Conservation (phyloP, 1,284 basidiomycete species). For the Omphalotus olearius region DNA sequence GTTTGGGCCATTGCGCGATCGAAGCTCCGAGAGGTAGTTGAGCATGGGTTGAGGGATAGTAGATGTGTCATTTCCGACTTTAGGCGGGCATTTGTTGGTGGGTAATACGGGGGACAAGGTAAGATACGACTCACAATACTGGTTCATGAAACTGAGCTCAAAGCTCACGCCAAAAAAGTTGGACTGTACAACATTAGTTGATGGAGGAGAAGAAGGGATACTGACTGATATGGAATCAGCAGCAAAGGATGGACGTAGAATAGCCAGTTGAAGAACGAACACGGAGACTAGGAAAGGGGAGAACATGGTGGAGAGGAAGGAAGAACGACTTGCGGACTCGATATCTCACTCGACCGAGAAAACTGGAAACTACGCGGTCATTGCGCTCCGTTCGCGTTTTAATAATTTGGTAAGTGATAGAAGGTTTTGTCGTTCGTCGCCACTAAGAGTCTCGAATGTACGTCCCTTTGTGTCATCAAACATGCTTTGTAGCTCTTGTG, state of each 20-base stretch:
- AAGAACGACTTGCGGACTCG: no score
- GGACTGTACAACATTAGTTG: constrained; percentile 28
- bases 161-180: constrained; percentile 41
- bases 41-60: constrained; percentile 31
- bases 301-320: no score
- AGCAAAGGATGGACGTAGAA: neutral
- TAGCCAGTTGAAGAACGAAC: neutral
- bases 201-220: constrained; percentile 24
- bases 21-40: constrained; percentile 34
- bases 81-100: neutral
- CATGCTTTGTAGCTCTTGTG: no score
- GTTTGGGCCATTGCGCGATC: constrained; percentile 26
- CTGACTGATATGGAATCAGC: constrained; percentile 20
- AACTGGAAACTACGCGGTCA: no score
- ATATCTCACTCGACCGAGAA: no score
- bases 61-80: constrained; percentile 37
- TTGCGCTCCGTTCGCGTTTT: no score
- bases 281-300: neutral
- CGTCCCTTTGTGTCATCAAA: no score
- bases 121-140: constrained; percentile 27
- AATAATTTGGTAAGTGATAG: no score
- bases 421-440: no score
- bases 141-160: constrained; percentile 36
- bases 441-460: no score
- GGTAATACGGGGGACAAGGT: neutral